Evolutionary conservation across 495 filamentous ascomycete genomes (phyloP).

Genomic region (Aspergillus sparsus): DNA sequence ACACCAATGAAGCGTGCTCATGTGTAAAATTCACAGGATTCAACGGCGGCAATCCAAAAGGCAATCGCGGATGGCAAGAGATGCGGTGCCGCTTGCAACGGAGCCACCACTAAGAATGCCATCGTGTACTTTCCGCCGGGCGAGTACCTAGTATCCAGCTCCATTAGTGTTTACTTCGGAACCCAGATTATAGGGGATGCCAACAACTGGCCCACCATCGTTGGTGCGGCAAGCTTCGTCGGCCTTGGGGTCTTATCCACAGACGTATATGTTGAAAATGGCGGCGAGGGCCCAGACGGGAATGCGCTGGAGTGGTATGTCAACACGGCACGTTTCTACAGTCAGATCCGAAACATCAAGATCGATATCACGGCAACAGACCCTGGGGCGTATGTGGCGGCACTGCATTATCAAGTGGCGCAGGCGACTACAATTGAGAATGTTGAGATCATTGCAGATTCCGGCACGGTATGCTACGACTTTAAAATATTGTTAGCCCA

Average conservation of each 20-base stretch:
- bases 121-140: slow-evolving; percentile 63
- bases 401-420: slow-evolving; percentile 17
- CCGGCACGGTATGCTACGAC: slow-evolving; percentile 5
- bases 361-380: slow-evolving; percentile 13
- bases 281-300: slow-evolving; percentile 14
- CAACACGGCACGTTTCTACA: slow-evolving; percentile 17
- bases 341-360: slow-evolving; percentile 15
- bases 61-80: slow-evolving; percentile 53
- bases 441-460: slow-evolving; percentile 11
- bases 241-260: slow-evolving; percentile 14
- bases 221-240: slow-evolving; percentile 11
- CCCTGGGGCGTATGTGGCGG: slow-evolving; percentile 9
- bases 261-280: slow-evolving; percentile 10
- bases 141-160: slow-evolving; percentile 52
- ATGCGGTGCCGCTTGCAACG: slow-evolving; percentile 41
- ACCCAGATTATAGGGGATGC: slow-evolving; percentile 65
- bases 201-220: slow-evolving; percentile 33
- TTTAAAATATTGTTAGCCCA: neutral
- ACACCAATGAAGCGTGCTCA: neutral
- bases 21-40: neutral
- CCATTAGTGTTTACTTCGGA: slow-evolving; percentile 51
- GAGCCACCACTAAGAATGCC: slow-evolving; percentile 49
- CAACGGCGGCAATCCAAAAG: slow-evolving; percentile 55
- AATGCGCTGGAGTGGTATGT: slow-evolving; percentile 17
- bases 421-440: slow-evolving; percentile 19